These are phyloP conservation scores for Inosperma sp. DNA, from an alignment of 768 basidiomycete genomes.

Conservation along the genomic window DNA sequence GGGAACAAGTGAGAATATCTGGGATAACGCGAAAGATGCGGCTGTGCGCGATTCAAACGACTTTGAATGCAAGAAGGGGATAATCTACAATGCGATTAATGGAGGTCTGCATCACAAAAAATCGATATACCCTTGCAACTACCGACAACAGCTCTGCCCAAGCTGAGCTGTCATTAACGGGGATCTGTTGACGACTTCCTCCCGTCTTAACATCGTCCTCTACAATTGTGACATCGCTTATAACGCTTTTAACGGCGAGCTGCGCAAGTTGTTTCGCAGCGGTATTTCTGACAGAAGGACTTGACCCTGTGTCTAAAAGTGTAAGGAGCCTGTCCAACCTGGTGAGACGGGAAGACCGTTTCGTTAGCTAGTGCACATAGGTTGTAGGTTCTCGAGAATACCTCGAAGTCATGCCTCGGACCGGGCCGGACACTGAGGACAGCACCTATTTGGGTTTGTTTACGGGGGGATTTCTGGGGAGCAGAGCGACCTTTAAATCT, in stretches of 20 bases:
- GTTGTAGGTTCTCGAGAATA: conserved; percentile 24
- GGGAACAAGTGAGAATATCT: conserved; percentile 82
- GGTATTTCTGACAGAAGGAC: conserved; percentile 83
- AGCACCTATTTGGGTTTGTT: conserved; percentile 41
- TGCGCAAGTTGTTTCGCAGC: conserved; percentile 96
- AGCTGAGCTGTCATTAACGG: conserved; percentile 61
- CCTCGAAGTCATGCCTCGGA: conserved; percentile 76
- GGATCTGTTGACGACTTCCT: conserved; percentile 48
- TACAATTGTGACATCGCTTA: conserved; percentile 67
- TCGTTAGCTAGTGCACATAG: no score
- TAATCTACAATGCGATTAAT: conserved; percentile 48
- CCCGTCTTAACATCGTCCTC: conserved; percentile 70
- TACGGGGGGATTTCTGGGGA: conserved; percentile 54
- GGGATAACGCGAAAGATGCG: conserved; percentile 81
- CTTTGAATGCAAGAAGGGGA: conserved; percentile 88
- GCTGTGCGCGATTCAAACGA: conserved; percentile 90
- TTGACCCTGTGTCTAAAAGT: conserved; percentile 93
- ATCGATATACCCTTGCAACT: conserved; percentile 68
- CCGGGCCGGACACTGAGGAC: conserved; percentile 44
- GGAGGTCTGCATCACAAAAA: conserved; percentile 8
- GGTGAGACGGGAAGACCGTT: not conserved
- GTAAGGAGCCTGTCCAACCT: conserved; percentile 97
- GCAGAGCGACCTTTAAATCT: conserved; percentile 60
- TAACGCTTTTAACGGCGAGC: conserved; percentile 81
- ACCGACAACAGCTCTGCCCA: conserved; percentile 92